A percentile compares a stretch with the other conserved stretches of the same genome.
Evolutionary conservation across 768 basidiomycete species (phyloP).

Genomic region (Lactarius akahatsu): DNA sequence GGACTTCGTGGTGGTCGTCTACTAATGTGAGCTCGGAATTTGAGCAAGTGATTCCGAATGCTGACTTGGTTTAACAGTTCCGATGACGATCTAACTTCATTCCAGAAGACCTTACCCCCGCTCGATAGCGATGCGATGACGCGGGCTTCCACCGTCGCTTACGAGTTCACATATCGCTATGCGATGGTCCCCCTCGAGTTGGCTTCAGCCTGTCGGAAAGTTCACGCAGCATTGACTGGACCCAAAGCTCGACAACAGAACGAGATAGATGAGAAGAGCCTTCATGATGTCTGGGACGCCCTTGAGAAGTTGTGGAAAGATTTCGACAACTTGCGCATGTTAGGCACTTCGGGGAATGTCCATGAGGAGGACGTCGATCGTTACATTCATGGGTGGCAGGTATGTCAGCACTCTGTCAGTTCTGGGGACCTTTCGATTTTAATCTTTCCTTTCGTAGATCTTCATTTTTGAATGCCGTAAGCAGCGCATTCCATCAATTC

Average conservation of each 20-base stretch:
- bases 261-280: constrained; percentile 55
- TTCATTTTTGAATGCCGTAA: constrained; percentile 88
- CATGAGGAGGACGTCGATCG: constrained; percentile 56
- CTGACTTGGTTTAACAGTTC: constrained; percentile 42
- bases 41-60: constrained; percentile 14
- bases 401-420: constrained; percentile 37
- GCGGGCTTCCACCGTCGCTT: constrained; percentile 42
- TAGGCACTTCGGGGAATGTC: constrained; percentile 41
- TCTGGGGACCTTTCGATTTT: constrained; percentile 17
- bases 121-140: constrained; percentile 32
- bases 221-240: constrained; percentile 79
- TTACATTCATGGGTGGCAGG: constrained; percentile 87
- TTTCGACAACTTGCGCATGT: constrained; percentile 61
- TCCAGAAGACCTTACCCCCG: constrained; percentile 56
- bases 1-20: constrained; percentile 85
- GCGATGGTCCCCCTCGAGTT: constrained; percentile 73
- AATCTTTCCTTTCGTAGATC: constrained; percentile 47
- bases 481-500: constrained; percentile 35
- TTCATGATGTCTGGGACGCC: constrained; percentile 82
- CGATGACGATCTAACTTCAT: constrained; percentile 72
- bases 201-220: constrained; percentile 70
- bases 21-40: constrained; percentile 55
- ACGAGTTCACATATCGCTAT: constrained; percentile 55
- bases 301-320: constrained; percentile 84
- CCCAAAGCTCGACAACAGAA: constrained; percentile 64